Base-by-base conservation (phyloP, 2,329 filamentous ascomycete species). In the Fusarium sp. region DNA sequence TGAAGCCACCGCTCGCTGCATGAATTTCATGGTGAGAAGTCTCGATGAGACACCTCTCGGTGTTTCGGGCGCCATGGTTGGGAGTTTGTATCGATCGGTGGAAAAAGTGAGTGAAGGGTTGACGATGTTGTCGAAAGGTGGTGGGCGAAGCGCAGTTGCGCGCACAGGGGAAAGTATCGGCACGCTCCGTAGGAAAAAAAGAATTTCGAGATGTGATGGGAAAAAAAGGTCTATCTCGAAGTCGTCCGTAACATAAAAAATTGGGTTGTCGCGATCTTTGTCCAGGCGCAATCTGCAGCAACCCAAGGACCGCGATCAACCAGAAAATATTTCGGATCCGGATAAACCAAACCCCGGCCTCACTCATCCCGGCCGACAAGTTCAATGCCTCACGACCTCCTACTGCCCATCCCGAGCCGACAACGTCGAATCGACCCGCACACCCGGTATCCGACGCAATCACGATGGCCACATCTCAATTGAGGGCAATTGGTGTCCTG, bases 21-120 rank as follows among this genome's bases (percentile, higher is more conserved):
- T 98, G 82, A 98, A 98, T 86, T 97, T 97, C 95, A 98, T 98
- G 41, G 94, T 95, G 80, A 97, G 88, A 57, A 98, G 92, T 76
- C 95, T 92, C 68, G 93, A 95, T 73, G 95, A 98, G 91, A 97
- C 95, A 54, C 88, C 88, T 83, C 89, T 89, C 56, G 90, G 86
- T 69, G 86, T 91, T 80, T 87, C 84, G 70, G 88, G 84, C 76
- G 88, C 83, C 82, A 88, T 87, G 57, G 10, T 75, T 56, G 61
- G 11, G 14, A 39, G n/a, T n/a, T 62, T 37, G 31, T 18, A 41
- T 64, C 33, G 52, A 45, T 59, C 20, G 35, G 18, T n/a, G 20
- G 43, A 14, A 20, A 33, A 27, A 11, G 16, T 54, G 63, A 22
- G 72, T 43, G 43, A 68, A 43, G 24, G 14, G 62, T 31, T 27